These are phyloP conservation scores for Emericellopsis cladophorae DNA, from an alignment of 2,329 filamentous ascomycete genomes.

Conservation along the genomic window DNA sequence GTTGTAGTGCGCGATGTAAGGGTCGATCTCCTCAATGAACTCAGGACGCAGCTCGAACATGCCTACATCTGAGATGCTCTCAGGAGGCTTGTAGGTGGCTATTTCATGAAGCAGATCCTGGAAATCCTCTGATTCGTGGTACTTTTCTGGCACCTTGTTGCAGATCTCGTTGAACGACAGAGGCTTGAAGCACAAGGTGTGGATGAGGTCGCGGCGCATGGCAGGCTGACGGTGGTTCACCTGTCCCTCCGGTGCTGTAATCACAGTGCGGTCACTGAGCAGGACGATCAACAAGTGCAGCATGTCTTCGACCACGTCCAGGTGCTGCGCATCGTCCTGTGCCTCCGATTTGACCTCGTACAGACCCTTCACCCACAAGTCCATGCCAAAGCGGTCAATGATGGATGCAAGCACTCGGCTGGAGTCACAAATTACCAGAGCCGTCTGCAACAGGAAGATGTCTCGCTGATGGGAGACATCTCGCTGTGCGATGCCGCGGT, in stretches of 20 bases:
- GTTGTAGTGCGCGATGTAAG: slow-evolving; percentile 90
- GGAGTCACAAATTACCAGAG: slow-evolving; percentile 74
- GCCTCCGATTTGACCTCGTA: slow-evolving; percentile 61
- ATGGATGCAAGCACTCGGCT: slow-evolving; percentile 77
- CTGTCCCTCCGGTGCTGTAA: slow-evolving; percentile 58
- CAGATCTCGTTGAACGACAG: slow-evolving; percentile 89
- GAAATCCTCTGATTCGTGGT: slow-evolving; percentile 82
- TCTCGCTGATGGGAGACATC: slow-evolving; percentile 93
- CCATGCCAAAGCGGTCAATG: slow-evolving; percentile 82
- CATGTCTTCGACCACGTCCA: slow-evolving; percentile 93
- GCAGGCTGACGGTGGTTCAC: slow-evolving; percentile 52
- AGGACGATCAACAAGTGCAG: slow-evolving; percentile 85
- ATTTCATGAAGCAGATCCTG: slow-evolving; percentile 75
- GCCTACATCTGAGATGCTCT: slow-evolving; percentile 83
- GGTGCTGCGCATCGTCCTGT: slow-evolving; percentile 75
- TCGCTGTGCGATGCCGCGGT: slow-evolving; percentile 76
- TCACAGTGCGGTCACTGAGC: slow-evolving; percentile 73
- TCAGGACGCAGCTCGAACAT: slow-evolving; percentile 86
- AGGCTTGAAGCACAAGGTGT: slow-evolving; percentile 92
- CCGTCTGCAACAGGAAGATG: slow-evolving; percentile 85
- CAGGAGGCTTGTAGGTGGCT: slow-evolving; percentile 78
- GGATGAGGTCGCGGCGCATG: slow-evolving; percentile 80
- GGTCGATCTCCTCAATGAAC: slow-evolving; percentile 79
- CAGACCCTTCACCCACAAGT: slow-evolving; percentile 72
- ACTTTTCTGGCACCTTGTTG: slow-evolving; percentile 73